Base-by-base conservation (phyloP, 257 asterid genomes). In the Avicennia marina region DNA sequence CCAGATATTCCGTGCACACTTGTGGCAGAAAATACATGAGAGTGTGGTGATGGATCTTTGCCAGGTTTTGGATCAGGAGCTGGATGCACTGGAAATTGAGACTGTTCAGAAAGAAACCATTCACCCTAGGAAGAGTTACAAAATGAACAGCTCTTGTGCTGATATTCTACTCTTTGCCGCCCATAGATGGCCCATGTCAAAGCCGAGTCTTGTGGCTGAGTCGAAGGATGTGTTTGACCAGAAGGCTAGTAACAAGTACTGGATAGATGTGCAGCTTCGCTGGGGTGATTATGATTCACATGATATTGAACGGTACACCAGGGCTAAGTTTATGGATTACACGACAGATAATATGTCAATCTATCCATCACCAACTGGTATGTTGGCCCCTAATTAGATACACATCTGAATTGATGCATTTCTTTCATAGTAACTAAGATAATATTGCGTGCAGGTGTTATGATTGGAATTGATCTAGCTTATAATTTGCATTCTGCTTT, bases 231-330 rank as follows among this genome's bases (percentile, higher is more conserved):
- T 93, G 24, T 93, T 93, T 74, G 99, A 93, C 70, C 99, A 93
- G 56, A 93, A 93, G 68, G 99, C 97, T 8, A 93, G 99, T 66
- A 89, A 93, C 54, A 93, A 93, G 60, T 93, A 93, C 81, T 93
- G 99, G 99, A 79, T 93, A 19, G 99, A 93, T 68, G 96, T 93
- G 75, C 99, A 93, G 79, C 95, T 93, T 51, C 90, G 99, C 6
- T 93, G 99, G 99, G 99, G 95, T 68, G 97, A 93, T 74, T 93
- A 93, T 45, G 99, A 93, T 66, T 93, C 98, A 59, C 98, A 93
- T 68, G 98, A 93, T 48, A 89, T 93, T 57, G 98, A 93, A 65
- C 80, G 98, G 51, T 93, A 93, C 66, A 93, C 96, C 2, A 81
- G 96, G 61, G 98, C 98, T 0, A 93, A 93, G 58, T 93, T 93